phyloP scores from a whole-genome alignment of 2,329 filamentous ascomycete genomes.

The Setomelanomma holmii region DNA sequence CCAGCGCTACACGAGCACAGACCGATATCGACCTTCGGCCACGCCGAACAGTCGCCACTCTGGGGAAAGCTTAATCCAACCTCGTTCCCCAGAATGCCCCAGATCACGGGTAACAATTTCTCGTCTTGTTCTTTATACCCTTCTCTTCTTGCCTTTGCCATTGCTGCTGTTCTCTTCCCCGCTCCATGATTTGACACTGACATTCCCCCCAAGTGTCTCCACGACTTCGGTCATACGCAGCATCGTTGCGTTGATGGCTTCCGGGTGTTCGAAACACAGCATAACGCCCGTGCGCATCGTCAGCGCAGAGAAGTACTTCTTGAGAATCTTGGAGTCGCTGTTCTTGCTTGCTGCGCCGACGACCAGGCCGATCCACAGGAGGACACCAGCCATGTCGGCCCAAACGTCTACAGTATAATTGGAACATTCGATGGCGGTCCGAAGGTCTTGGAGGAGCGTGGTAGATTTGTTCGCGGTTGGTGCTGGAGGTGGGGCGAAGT shows the following conservation, averaged over 20 bases:
- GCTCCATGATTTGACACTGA: background rate
- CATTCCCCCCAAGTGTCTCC: conserved; percentile 12
- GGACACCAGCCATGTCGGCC: conserved; percentile 48
- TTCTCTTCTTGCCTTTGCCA: conserved; percentile 21
- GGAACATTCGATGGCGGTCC: conserved; percentile 35
- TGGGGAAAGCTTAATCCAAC: conserved; percentile 21
- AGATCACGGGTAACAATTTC: conserved; percentile 1
- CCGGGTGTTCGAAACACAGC: conserved; percentile 47
- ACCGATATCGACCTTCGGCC: conserved; percentile 4
- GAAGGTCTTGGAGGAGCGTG: conserved; percentile 30
- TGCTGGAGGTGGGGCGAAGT: conserved; percentile 4
- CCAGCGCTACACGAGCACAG: background rate
- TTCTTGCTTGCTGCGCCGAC: conserved; percentile 41
- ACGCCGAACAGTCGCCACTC: conserved; percentile 21
- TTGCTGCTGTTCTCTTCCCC: background rate
- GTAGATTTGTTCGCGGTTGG: conserved; percentile 9
- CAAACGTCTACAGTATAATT: conserved; percentile 44
- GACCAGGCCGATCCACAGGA: conserved; percentile 46
- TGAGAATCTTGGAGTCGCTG: conserved; percentile 22
- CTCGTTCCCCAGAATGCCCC: conserved; percentile 8
- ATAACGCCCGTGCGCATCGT: conserved; percentile 41
- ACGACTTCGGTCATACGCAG: conserved; percentile 36
- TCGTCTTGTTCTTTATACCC: conserved; percentile 2
- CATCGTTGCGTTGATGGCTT: conserved; percentile 37
- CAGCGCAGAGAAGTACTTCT: conserved; percentile 43